Conservation (phyloP, 2,329 filamentous ascomycete genomes). For the Colletotrichum falcatum region DNA sequence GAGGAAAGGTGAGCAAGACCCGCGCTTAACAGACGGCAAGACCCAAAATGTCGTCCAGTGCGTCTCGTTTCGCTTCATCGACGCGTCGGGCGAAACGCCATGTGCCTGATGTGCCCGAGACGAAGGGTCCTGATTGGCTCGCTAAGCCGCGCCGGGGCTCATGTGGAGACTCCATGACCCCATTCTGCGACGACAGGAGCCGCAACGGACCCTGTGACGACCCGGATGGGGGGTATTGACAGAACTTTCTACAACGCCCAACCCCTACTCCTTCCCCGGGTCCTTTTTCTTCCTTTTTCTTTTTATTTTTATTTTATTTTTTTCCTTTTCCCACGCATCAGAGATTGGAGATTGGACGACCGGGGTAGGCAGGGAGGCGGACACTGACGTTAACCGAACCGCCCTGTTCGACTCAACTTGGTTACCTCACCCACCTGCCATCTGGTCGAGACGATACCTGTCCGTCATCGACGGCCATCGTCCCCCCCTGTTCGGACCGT, state of each 20-base stretch:
- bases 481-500: conserved; percentile 8
- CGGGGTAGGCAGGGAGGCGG: neutral
- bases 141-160: conserved; percentile 37
- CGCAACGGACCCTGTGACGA: conserved; percentile 44
- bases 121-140: conserved; percentile 44
- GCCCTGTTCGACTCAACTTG: conserved; percentile 36
- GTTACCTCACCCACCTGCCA: conserved; percentile 30
- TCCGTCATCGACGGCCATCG: conserved; percentile 27
- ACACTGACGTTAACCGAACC: conserved; percentile 20
- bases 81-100: conserved; percentile 53
- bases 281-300: neutral
- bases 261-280: neutral
- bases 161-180: conserved; percentile 42
- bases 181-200: conserved; percentile 52
- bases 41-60: conserved; percentile 29
- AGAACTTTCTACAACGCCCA: conserved; percentile 8
- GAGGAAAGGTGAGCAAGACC: neutral
- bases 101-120: conserved; percentile 48
- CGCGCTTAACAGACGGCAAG: conserved; percentile 28
- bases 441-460: conserved; percentile 26
- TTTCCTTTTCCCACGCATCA: neutral
- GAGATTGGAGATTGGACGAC: neutral
- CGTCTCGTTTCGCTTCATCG: conserved; percentile 54
- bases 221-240: neutral
- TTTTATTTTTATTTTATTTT: no score